Evolutionary conservation across 164 flowering plant species (phyloP).

Genomic region (Chloranthus sessilifolius): DNA sequence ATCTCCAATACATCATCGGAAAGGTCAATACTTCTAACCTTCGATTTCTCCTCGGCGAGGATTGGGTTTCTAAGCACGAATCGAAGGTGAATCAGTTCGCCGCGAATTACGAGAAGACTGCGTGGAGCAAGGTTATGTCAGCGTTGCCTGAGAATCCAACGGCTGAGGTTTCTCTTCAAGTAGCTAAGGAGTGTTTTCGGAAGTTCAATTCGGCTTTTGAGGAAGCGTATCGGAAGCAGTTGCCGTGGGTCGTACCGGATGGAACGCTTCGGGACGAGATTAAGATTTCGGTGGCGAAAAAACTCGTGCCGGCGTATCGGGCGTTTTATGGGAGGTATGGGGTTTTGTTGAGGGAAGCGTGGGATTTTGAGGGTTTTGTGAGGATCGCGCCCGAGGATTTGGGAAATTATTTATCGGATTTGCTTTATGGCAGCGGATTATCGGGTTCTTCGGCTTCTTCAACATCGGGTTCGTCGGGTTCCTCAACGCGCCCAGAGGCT

Average conservation of each 20-base stretch:
- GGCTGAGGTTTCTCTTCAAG: constrained; percentile 20
- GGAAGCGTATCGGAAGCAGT: constrained; percentile 36
- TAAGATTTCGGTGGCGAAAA: constrained; percentile 32
- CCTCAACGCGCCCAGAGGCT: too few species aligned
- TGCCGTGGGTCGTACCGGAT: constrained; percentile 36
- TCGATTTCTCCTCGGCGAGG: constrained; percentile 45
- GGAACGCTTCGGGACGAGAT: constrained; percentile 49
- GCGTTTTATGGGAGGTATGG: constrained; percentile 35
- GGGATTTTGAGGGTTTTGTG: constrained; percentile 23
- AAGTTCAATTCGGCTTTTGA: constrained; percentile 46
- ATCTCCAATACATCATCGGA: constrained; percentile 44
- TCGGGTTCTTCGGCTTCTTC: not conserved
- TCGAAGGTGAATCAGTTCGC: constrained; percentile 39
- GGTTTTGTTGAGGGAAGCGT: constrained; percentile 7
- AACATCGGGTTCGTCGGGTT: too few species aligned
- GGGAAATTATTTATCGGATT: constrained; percentile 61
- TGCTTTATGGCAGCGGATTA: constrained; percentile 33
- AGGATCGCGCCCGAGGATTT: constrained; percentile 67
- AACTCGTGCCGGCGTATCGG: constrained; percentile 36
- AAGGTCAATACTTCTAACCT: constrained; percentile 43
- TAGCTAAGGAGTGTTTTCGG: constrained; percentile 27
- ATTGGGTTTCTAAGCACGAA: constrained; percentile 49
- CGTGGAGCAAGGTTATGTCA: constrained; percentile 44
- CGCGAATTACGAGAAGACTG: constrained; percentile 39
- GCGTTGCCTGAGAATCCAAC: constrained; percentile 34